A percentile compares a stretch with the other conserved stretches of the same genome.
Evolutionary conservation across 441 rosid genomes (phyloP).

Genomic region (Dalechampia spathulata): DNA sequence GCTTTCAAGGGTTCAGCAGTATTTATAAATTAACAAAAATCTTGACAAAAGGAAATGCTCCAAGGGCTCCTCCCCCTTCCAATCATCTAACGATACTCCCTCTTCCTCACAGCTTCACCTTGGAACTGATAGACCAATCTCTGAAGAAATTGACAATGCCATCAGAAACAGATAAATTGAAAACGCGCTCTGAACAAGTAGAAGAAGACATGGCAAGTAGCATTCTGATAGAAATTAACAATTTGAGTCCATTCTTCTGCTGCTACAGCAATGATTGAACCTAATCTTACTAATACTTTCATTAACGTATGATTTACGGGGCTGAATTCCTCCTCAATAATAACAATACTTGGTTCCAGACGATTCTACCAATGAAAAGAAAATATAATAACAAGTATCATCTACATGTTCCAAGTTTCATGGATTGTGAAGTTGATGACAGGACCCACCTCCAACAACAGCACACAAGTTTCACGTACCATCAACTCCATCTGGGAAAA

Average conservation of each 20-base stretch:
- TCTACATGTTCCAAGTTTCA: slow-evolving; percentile 14
- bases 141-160: slow-evolving; percentile 34
- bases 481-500: slow-evolving; percentile 96
- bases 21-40: slow-evolving; percentile 12
- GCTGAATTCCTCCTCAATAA: neutral
- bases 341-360: neutral
- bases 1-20: slow-evolving; percentile 18
- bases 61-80: slow-evolving; percentile 17
- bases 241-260: neutral
- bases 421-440: slow-evolving; percentile 28
- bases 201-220: neutral
- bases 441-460: slow-evolving; percentile 66
- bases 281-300: neutral
- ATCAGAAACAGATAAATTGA: slow-evolving; percentile 8
- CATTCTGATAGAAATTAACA: too few relatives aligned
- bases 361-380: neutral
- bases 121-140: slow-evolving; percentile 76
- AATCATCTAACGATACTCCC: slow-evolving; percentile 20
- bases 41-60: slow-evolving; percentile 15
- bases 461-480: slow-evolving; percentile 82
- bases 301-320: neutral
- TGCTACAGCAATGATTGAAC: neutral
- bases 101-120: slow-evolving; percentile 53
- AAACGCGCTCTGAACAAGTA: neutral
- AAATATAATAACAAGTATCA: slow-evolving; percentile 1